phyloP scores from a whole-genome alignment of 805 yeast genomes.

The Kockiozyma suomiensis region DNA sequence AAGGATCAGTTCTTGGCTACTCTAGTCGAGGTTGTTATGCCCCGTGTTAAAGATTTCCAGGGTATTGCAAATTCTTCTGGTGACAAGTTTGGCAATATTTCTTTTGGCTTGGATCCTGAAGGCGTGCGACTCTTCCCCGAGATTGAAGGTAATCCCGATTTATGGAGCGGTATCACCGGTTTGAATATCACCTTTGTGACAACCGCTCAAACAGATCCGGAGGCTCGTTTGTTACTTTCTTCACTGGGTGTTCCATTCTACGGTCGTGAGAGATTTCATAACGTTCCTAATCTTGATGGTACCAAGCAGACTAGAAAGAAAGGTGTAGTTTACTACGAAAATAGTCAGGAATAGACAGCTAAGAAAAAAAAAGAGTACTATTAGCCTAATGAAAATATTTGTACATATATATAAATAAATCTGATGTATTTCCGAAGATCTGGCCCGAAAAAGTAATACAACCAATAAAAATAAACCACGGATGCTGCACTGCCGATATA shows the following conservation, averaged over 20 bases:
- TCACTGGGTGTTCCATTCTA: slow-evolving; percentile 56
- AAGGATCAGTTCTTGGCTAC: slow-evolving; percentile 86
- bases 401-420: background rate
- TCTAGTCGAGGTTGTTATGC: slow-evolving; percentile 87
- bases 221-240: slow-evolving; percentile 82
- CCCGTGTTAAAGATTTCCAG: slow-evolving; percentile 83
- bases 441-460: background rate
- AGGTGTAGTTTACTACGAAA: slow-evolving; percentile 15
- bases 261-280: slow-evolving; percentile 28
- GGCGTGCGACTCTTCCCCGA: slow-evolving; percentile 89
- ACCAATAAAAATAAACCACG: background rate
- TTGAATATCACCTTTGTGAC: slow-evolving; percentile 84
- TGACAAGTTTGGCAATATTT: slow-evolving; percentile 80
- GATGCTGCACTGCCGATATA: background rate
- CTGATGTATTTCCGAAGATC: background rate
- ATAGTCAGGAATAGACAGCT: slow-evolving; percentile 10
- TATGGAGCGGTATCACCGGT: slow-evolving; percentile 86
- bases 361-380: no score
- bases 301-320: slow-evolving; percentile 10
- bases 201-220: slow-evolving; percentile 84
- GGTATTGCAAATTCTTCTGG: slow-evolving; percentile 80
- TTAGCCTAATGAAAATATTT: background rate
- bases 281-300: slow-evolving; percentile 24
- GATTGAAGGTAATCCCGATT: slow-evolving; percentile 83
- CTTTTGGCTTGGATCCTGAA: slow-evolving; percentile 78